Evolutionary conservation across 345 rosid genomes (phyloP).

Genomic region (Limnanthes douglasii): DNA sequence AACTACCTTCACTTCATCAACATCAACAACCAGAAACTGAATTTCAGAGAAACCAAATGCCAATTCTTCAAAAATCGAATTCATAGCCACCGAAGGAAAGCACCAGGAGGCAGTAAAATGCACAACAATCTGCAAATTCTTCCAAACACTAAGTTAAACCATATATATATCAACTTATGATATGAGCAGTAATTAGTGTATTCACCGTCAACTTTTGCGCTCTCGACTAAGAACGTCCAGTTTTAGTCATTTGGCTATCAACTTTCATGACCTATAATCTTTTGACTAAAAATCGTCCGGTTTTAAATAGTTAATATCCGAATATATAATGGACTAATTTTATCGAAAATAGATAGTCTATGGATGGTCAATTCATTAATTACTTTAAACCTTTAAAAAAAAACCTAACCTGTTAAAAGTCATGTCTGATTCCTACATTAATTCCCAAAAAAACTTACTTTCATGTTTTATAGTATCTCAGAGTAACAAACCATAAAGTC

Average conservation of each 20-base stretch:
- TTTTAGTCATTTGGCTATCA: not conserved
- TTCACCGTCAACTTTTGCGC: no score
- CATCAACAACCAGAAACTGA: constrained; percentile 73
- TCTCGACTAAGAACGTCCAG: no score
- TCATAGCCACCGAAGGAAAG: constrained; percentile 86
- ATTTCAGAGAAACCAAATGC: constrained; percentile 43
- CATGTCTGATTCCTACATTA: not conserved
- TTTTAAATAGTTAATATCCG: not conserved
- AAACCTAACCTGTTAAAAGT: not conserved
- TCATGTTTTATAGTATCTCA: no score
- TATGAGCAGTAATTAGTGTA: not conserved
- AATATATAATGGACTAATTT: no score
- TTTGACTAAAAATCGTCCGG: not conserved
- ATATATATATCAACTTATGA: not conserved
- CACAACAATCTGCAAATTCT: constrained; percentile 39
- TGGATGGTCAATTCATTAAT: no score
- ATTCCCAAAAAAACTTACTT: no score
- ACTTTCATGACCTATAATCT: not conserved
- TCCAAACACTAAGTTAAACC: constrained; percentile 1
- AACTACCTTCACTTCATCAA: constrained; percentile 87
- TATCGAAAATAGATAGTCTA: no score
- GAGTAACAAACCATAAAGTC: not conserved
- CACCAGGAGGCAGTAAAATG: constrained; percentile 96
- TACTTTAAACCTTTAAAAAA: not conserved
- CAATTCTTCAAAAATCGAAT: constrained; percentile 51